Evolutionary conservation across 2,329 filamentous ascomycete genomes (phyloP), one percentile per base, ranked within the genome.

Genomic region (Aspergillus luchuensis): DNA sequence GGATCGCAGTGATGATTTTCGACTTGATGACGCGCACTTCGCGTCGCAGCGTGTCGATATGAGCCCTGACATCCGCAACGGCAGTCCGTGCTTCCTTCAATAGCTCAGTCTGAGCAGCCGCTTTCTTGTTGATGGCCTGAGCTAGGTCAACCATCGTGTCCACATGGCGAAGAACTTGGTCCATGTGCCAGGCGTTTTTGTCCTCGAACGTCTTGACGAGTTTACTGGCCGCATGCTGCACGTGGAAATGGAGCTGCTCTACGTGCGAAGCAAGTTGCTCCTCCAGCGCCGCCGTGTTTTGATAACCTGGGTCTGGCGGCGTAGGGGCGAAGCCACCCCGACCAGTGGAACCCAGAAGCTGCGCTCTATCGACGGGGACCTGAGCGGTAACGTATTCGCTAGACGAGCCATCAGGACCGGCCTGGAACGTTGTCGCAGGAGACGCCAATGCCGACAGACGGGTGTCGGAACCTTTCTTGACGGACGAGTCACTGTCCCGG

Each of bases 271-370:
- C 36, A 15, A 71, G 56, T 41, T 70, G 67, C 51, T 70, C 62
- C 45, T 67, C 67, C 36, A 71, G 49, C 13, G 64, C 58, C n/a
- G 58, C 47, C 7, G 63, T 71, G 61, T 67, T 69, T 23, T 61
- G 66, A 45, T 70, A 71, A 25, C 50, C 57, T 10, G 63, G 63
- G 15, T 66, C 57, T 10, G 68, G 67, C 8, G 69, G 68, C n/a
- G 67, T 54, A 38, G 69, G 69, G n/a, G 66, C 69, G 43, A 64
- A 66, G 10, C 67, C 67, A 21, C 67, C 68, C 45, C 66, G 60
- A 38, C 59, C 66, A 25, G 67, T 68, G 33, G 59, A 43, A 8
- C 57, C 68, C 6, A 45, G 19, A 4, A 21, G 3, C 8, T 21
- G 10, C 10, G n/a, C 25, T 15, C 8, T 17, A 55, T 54, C 38